Percentiles rank a stretch among this genome's conserved stretches.
Evolutionary conservation across 202 grass and related monocot genomes (phyloP).

Genomic region (Eragrostis tef): DNA sequence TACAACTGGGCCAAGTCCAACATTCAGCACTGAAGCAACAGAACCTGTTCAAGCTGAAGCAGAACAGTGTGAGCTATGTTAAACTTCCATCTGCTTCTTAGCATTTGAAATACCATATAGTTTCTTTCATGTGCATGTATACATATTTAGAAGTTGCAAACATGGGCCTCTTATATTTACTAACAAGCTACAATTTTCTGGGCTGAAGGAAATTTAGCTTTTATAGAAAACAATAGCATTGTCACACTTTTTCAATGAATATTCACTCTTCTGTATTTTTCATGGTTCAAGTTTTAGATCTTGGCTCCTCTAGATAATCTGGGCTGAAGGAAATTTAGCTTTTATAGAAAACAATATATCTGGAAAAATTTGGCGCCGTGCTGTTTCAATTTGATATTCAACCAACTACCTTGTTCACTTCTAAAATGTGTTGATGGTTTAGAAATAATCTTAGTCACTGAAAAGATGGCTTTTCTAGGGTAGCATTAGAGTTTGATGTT

Average conservation of each 20-base stretch:
- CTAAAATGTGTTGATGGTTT: slow-evolving; percentile 28
- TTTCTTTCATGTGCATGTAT: neutral
- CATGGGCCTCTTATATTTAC: slow-evolving; percentile 21
- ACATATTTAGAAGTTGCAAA: slow-evolving; percentile 11
- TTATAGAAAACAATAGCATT: neutral
- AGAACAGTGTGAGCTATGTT: slow-evolving; percentile 67
- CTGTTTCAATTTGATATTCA: slow-evolving; percentile 29
- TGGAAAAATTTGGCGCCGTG: neutral
- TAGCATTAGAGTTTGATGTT: slow-evolving; percentile 25
- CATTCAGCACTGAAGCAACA: slow-evolving; percentile 61
- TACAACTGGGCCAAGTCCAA: slow-evolving; percentile 75
- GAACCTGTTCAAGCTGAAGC: slow-evolving; percentile 61
- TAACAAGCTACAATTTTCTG: neutral
- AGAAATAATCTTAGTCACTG: slow-evolving; percentile 6
- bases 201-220: neutral
- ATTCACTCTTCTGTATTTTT: too few species aligned
- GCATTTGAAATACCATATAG: slow-evolving; percentile 27
- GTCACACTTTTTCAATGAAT: too few species aligned
- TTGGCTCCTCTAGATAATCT: neutral
- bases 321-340: neutral
- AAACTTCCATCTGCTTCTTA: slow-evolving; percentile 39
- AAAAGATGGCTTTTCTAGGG: slow-evolving; percentile 10
- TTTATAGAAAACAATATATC: slow-evolving; percentile 12
- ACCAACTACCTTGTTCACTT: slow-evolving; percentile 15
- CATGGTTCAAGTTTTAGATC: too few species aligned